A percentile compares a stretch with the other conserved stretches of the same genome.
These are phyloP conservation scores for Sparassis latifolia DNA, from an alignment of 1,284 basidiomycete species.

Conservation along the genomic window DNA sequence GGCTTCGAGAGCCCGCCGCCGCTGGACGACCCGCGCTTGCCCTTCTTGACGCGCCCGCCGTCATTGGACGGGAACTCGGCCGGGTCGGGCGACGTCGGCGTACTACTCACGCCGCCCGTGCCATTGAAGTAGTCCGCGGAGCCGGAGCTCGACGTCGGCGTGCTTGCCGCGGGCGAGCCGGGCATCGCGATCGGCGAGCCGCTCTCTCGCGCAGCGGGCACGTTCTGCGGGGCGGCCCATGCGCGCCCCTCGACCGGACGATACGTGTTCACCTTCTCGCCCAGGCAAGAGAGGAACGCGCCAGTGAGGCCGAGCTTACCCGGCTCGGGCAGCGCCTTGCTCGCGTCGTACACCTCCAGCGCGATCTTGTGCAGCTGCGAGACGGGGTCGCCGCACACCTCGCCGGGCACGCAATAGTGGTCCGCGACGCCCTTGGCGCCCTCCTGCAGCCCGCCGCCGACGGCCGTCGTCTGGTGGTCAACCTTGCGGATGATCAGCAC, in stretches of 20 bases:
- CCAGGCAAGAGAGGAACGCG: constrained; percentile 81
- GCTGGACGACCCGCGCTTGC: constrained; percentile 69
- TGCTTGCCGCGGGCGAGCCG: constrained; percentile 60
- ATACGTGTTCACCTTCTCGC: constrained; percentile 84
- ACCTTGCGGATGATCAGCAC: constrained; percentile 91
- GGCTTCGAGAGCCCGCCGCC: constrained; percentile 59
- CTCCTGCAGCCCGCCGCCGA: constrained; percentile 81
- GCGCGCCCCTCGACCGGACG: constrained; percentile 77
- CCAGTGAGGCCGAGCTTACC: constrained; percentile 71
- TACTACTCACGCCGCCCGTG: constrained; percentile 44
- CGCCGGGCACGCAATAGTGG: constrained; percentile 74
- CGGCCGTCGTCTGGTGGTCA: constrained; percentile 84
- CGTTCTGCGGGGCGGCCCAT: constrained; percentile 35
- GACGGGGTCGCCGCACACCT: constrained; percentile 89
- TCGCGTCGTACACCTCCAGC: constrained; percentile 78
- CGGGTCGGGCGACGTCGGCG: constrained; percentile 61
- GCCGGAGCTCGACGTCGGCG: constrained; percentile 44
- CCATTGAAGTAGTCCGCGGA: constrained; percentile 60
- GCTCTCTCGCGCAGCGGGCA: constrained; percentile 34
- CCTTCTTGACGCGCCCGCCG: constrained; percentile 73
- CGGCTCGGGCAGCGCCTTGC: constrained; percentile 60
- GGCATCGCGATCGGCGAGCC: constrained; percentile 56
- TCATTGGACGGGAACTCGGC: constrained; percentile 72
- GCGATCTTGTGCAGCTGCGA: constrained; percentile 95
- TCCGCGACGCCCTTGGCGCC: constrained; percentile 79